phyloP scores from a whole-genome alignment of 345 rosid genomes.

The Moricandia arvensis region DNA sequence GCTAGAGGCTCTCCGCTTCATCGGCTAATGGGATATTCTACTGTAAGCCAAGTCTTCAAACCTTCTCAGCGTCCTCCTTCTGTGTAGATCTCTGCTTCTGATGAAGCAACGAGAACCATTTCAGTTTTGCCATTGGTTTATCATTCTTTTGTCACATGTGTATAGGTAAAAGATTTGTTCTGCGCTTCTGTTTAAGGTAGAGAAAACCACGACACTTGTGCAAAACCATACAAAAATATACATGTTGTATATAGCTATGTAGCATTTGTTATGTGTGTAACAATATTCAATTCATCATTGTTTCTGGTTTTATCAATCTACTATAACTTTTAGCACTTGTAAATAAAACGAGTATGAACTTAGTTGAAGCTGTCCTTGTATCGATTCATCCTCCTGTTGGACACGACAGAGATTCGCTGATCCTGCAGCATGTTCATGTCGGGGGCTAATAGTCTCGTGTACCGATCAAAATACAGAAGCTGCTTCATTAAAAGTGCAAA shows the following conservation, averaged over 20 bases:
- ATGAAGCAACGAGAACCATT: constrained; percentile 16
- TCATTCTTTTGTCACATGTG: constrained; percentile 35
- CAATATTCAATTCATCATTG: constrained; percentile 21
- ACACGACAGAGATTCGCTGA: constrained; percentile 79
- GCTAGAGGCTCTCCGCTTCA: constrained; percentile 68
- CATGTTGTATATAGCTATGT: constrained; percentile 13
- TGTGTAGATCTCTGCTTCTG: constrained; percentile 21
- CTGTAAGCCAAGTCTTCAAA: constrained; percentile 56
- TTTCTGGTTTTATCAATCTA: constrained; percentile 19
- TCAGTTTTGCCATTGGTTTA: constrained; percentile 27
- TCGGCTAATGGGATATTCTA: constrained; percentile 80
- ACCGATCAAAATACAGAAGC: constrained; percentile 92
- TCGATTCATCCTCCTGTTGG: constrained; percentile 55
- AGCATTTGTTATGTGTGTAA: constrained; percentile 21
- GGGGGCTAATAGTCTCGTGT: constrained; percentile 88
- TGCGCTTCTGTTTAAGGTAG: constrained; percentile 24
- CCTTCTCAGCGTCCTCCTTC: constrained; percentile 33
- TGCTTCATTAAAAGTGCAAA: constrained; percentile 98
- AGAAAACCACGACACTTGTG: constrained; percentile 22
- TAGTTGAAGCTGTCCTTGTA: constrained; percentile 47
- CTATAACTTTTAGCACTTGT: constrained; percentile 11
- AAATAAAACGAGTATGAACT: constrained; percentile 20
- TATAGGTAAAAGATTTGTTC: constrained; percentile 28
- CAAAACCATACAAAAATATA: constrained; percentile 12
- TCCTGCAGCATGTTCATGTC: constrained; percentile 94